Conservation (phyloP, 1,284 basidiomycete genomes). For the Amylostereum areolatum region DNA sequence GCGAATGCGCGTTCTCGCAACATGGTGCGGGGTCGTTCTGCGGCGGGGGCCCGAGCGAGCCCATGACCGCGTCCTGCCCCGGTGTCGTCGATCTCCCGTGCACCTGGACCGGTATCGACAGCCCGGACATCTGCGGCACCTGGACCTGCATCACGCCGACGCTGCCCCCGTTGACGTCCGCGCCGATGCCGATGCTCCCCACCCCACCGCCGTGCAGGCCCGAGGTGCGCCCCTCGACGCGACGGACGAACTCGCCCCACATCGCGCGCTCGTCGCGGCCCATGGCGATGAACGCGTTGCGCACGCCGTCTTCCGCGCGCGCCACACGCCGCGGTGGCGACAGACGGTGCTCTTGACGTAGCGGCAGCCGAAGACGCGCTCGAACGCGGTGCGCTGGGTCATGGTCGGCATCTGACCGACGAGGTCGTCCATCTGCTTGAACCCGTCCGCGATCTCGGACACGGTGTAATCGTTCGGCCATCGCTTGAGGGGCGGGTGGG, state of each 20-base stretch:
- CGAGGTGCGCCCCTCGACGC: constrained; percentile 35
- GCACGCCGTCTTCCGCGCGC: constrained; percentile 42
- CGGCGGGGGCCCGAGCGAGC: constrained; percentile 16
- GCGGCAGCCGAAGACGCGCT: constrained; percentile 56
- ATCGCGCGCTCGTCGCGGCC: constrained; percentile 50
- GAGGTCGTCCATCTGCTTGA: constrained; percentile 48
- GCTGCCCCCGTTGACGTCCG: constrained; percentile 8
- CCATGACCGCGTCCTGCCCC: constrained; percentile 21
- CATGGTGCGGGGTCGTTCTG: constrained; percentile 11
- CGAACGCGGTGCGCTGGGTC: constrained; percentile 57
- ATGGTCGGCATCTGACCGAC: constrained; percentile 32
- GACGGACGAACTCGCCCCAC: constrained; percentile 61
- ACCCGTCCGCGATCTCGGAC: constrained; percentile 50
- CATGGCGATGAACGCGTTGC: constrained; percentile 45
- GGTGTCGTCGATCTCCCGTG: constrained; percentile 10
- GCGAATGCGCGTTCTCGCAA: no score
- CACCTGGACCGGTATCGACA: neutral
- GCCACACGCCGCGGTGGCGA: constrained; percentile 58
- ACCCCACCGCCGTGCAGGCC: constrained; percentile 4
- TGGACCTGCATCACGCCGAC: constrained; percentile 9
- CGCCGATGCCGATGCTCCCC: neutral
- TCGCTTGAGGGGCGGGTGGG: constrained; percentile 53
- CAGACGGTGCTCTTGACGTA: constrained; percentile 70
- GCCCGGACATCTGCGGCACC: constrained; percentile 3
- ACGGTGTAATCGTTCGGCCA: constrained; percentile 72